Evolutionary conservation across 805 yeast species (phyloP).

Genomic region (Kazachstania psychrophila): DNA sequence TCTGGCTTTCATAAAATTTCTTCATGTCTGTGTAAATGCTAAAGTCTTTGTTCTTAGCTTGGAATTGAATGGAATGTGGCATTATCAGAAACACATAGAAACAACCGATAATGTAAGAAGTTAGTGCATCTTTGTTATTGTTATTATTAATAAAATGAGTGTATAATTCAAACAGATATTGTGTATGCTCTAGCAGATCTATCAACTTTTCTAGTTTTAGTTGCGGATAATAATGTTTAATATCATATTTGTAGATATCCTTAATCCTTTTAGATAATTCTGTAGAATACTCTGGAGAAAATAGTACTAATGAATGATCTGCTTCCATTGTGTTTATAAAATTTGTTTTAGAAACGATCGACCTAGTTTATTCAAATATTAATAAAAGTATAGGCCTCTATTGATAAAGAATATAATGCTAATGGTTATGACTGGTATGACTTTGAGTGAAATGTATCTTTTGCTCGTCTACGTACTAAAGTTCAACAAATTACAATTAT

Average conservation of each 20-base stretch:
- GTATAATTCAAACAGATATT: slow-evolving; percentile 30
- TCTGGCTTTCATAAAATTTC: slow-evolving; percentile 30
- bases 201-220: slow-evolving; percentile 30
- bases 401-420: no score
- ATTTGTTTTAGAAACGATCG: no score
- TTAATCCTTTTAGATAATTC: slow-evolving; percentile 25
- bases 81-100: slow-evolving; percentile 32
- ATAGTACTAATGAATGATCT: slow-evolving; percentile 6
- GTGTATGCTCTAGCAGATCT: slow-evolving; percentile 32
- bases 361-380: no score
- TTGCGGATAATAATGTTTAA: slow-evolving; percentile 26
- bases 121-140: slow-evolving; percentile 23
- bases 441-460: no score
- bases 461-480: no score
- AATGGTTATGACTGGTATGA: no score
- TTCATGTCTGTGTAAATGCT: slow-evolving; percentile 31
- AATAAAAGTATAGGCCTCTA: no score
- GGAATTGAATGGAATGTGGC: slow-evolving; percentile 35
- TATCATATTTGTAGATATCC: slow-evolving; percentile 28
- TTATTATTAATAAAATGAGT: slow-evolving; percentile 14
- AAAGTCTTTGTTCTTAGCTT: slow-evolving; percentile 33
- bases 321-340: background rate
- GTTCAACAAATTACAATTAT: no score
- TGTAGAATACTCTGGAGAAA: slow-evolving; percentile 35
- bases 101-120: slow-evolving; percentile 31